These are phyloP conservation scores for Cyberlindnera xylosilytica DNA, from an alignment of 805 yeast species.

Conservation along the genomic window DNA sequence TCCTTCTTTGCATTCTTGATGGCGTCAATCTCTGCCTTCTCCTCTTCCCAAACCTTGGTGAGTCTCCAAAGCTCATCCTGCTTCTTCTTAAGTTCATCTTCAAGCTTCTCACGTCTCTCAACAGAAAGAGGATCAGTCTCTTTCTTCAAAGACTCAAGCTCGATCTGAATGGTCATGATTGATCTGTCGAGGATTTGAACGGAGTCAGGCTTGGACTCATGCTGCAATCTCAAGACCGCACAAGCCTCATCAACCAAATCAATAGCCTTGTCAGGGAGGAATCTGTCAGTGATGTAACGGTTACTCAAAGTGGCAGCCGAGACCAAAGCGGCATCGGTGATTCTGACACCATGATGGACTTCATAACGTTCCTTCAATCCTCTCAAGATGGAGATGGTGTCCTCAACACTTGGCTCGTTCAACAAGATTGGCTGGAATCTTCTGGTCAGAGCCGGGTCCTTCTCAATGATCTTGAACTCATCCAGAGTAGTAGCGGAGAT, in stretches of 20 bases:
- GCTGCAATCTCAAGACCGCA: slow-evolving; percentile 89
- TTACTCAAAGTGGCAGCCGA: slow-evolving; percentile 90
- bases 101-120: slow-evolving; percentile 74
- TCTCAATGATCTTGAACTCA: slow-evolving; percentile 92
- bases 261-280: slow-evolving; percentile 93
- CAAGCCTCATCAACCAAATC: slow-evolving; percentile 97
- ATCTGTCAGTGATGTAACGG: slow-evolving; percentile 88
- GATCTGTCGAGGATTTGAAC: slow-evolving; percentile 84
- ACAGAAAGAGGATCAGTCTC: slow-evolving; percentile 83
- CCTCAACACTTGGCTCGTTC: slow-evolving; percentile 86
- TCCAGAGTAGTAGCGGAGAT: slow-evolving; percentile 96
- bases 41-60: slow-evolving; percentile 84
- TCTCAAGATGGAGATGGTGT: slow-evolving; percentile 85
- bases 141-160: slow-evolving; percentile 87
- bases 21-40: slow-evolving; percentile 69
- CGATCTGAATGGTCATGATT: slow-evolving; percentile 92
- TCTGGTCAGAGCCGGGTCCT: slow-evolving; percentile 93
- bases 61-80: slow-evolving; percentile 64
- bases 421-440: slow-evolving; percentile 87
- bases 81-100: slow-evolving; percentile 61
- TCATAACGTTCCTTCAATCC: slow-evolving; percentile 94
- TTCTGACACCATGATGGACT: slow-evolving; percentile 96
- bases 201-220: slow-evolving; percentile 95
- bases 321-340: slow-evolving; percentile 87
- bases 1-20: slow-evolving; percentile 78